A percentile compares a stretch with the other conserved stretches of the same genome.
Conservation (phyloP, 192 early-diverging fungal species). For the Endogone sp. region DNA sequence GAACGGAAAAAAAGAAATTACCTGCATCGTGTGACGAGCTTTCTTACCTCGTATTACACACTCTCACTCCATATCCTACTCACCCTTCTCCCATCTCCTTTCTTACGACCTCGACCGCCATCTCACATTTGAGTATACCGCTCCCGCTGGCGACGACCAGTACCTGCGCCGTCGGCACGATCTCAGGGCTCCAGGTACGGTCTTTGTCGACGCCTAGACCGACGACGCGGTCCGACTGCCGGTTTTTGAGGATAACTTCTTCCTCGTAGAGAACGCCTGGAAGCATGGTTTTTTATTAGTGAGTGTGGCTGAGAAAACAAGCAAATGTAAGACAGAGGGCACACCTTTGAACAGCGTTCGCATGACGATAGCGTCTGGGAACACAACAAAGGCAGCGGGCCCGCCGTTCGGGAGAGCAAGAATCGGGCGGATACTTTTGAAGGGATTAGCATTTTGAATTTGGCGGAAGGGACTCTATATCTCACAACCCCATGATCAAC, state of each 20-base stretch:
- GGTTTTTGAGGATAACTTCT: slow-evolving; percentile 8
- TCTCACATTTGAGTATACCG: not conserved
- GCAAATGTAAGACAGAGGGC: no score
- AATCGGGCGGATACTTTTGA: no score
- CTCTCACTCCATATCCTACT: not conserved
- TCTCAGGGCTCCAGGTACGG: not conserved
- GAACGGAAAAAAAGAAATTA: no score
- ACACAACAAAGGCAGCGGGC: slow-evolving; percentile 13
- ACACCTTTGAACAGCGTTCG: slow-evolving; percentile 11
- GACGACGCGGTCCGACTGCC: slow-evolving; percentile 6
- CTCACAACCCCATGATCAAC: no score
- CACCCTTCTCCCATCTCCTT: not conserved
- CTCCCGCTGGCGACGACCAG: not conserved
- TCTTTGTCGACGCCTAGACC: slow-evolving; percentile 6
- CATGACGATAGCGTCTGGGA: slow-evolving; percentile 12
- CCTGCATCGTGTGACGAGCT: no score
- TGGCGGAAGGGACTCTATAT: no score
- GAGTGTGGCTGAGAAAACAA: no score
- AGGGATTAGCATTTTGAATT: no score
- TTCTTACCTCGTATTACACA: no score
- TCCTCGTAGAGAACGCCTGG: no score
- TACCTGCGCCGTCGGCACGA: not conserved
- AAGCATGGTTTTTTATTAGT: no score
- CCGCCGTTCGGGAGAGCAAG: slow-evolving; percentile 19
- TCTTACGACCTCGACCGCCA: not conserved